A percentile compares a stretch with the other conserved stretches of the same genome.
These are phyloP conservation scores for Colletotrichum shisoi DNA, from an alignment of 2,329 filamentous ascomycete genomes.

Conservation along the genomic window DNA sequence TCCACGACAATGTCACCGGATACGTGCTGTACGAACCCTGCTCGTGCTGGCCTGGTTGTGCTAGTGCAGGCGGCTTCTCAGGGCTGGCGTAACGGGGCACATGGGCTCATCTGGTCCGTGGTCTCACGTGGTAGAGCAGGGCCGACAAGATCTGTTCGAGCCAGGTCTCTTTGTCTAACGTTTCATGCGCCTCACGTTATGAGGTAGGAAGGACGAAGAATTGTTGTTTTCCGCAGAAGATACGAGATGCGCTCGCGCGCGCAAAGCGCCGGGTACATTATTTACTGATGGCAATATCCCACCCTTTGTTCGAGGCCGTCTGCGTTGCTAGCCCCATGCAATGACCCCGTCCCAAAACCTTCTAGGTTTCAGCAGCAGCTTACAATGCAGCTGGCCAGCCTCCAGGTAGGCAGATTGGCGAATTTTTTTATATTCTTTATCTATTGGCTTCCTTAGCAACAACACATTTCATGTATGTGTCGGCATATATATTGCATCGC, in stretches of 20 bases:
- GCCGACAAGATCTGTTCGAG: conserved; percentile 30
- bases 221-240: background rate
- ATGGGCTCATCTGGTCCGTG: conserved; percentile 36
- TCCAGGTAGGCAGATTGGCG: conserved; percentile 9
- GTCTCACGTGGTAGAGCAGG: conserved; percentile 36
- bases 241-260: background rate
- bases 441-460: conserved; percentile 7
- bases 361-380: conserved; percentile 36
- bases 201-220: no score
- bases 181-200: conserved; percentile 1
- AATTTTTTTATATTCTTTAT: background rate
- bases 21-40: background rate
- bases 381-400: conserved; percentile 21
- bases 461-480: conserved; percentile 2
- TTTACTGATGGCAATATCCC: background rate
- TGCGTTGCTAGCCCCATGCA: conserved; percentile 32
- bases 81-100: conserved; percentile 31
- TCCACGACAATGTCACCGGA: conserved; percentile 3
- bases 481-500: conserved; percentile 1
- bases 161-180: conserved; percentile 7
- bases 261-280: background rate
- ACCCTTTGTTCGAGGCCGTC: conserved; percentile 10
- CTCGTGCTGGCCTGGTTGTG: background rate
- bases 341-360: conserved; percentile 29
- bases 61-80: background rate